Evolutionary conservation across 2,329 filamentous ascomycete species (phyloP), one percentile per base, ranked within the genome.

Genomic region (Colletotrichum lupini): DNA sequence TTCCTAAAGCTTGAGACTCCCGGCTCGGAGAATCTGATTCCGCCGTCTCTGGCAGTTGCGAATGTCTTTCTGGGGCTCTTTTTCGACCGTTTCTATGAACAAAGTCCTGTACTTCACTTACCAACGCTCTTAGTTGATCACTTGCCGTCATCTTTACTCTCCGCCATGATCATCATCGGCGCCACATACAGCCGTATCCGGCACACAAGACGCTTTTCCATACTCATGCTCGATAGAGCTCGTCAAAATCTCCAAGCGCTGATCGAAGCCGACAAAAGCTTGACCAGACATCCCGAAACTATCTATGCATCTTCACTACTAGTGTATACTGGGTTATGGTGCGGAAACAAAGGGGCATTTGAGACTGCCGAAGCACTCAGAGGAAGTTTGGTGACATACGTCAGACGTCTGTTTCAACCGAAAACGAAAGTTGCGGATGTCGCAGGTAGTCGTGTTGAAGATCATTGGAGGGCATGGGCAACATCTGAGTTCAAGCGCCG

Each of bases 281-380:
- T 71, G 19, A 62, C 63, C 1, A 49, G 68, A 28, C 14, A 67
- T 19, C 24, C 49, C 14, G 5, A 62, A 22, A 24, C 32, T 9
- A 37, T 71, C 3, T 71, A 71, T 11, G 62, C 68, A 6, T 67
- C 55, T 11, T 57, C 68, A 12, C 58, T 71, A 4, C 42, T 70
- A 30, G 42, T 55, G 22, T 60, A 71, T n/a, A 22, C 35, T 14
- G 68, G 63, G n/a, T 46, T 71, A 5, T 71, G 68, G 68, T 67
- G 68, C 32, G 68, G 63, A 11, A 71, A 71, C 49, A 71, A 71
- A 37, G 46, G 56, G 16, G 68, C 68, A 3, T 71, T 61, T 35
- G 68, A 71, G 56, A 16, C 30, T 19, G 68, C 68, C 16, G 68
- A 71, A 24, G 56, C 68, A 30, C 57, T 22, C 8, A 63, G 63